A percentile compares a stretch with the other conserved stretches of the same genome.
Conservation (phyloP, 2,329 filamentous ascomycete species). For the Penicillium sp. region DNA sequence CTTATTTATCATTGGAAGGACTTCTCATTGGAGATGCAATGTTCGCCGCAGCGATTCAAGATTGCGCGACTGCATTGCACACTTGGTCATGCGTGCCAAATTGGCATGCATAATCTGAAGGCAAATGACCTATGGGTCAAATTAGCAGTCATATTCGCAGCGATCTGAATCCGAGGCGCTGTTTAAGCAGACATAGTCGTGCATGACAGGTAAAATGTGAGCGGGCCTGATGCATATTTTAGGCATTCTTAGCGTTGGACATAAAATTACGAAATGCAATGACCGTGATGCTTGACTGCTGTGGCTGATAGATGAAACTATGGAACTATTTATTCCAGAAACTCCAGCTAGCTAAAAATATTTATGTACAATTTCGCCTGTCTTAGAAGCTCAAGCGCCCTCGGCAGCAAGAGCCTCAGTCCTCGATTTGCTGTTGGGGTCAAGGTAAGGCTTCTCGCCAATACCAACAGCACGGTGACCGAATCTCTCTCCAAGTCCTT, state of each 20-base stretch:
- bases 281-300: slow-evolving; percentile 8
- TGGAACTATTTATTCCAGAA: not conserved
- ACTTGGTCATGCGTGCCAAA: not conserved
- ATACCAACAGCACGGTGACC: slow-evolving; percentile 34
- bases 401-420: slow-evolving; percentile 14
- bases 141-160: not conserved
- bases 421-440: slow-evolving; percentile 28
- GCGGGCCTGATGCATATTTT: not conserved
- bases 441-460: slow-evolving; percentile 36
- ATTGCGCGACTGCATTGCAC: not conserved
- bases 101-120: not conserved
- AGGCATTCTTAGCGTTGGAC: slow-evolving; percentile 2
- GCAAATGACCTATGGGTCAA: not conserved
- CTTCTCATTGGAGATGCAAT: not conserved
- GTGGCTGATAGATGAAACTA: not conserved
- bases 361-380: not conserved
- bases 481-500: slow-evolving; percentile 28
- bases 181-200: not conserved
- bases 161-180: not conserved
- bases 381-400: not conserved
- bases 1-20: not conserved
- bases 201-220: not conserved
- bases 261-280: slow-evolving; percentile 25
- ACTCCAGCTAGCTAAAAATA: not conserved
- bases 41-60: not conserved